Percentiles rank a stretch among this genome's conserved stretches.
phyloP scores from a whole-genome alignment of 192 early-diverging fungal genomes.

The Rhizophlyctis rosea region DNA sequence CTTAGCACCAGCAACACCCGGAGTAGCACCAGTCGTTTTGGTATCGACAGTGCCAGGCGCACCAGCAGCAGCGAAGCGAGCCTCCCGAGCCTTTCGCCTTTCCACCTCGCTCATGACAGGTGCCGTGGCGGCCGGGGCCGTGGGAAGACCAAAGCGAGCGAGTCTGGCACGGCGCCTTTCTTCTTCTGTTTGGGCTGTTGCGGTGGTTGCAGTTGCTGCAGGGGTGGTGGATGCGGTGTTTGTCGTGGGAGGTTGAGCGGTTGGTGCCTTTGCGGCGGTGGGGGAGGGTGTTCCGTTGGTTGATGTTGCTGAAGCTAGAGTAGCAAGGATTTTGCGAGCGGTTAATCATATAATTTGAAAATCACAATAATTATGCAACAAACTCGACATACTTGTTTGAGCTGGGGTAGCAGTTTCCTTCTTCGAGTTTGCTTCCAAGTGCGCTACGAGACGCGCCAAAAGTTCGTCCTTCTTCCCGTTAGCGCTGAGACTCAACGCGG shows the following conservation, averaged over 20 bases:
- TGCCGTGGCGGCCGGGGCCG: conserved; percentile 14
- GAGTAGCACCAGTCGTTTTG: not conserved
- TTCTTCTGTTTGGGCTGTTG: conserved; percentile 20
- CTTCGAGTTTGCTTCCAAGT: conserved; percentile 21
- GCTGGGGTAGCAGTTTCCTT: no score
- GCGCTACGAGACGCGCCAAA: conserved; percentile 55
- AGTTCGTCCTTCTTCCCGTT: conserved; percentile 68
- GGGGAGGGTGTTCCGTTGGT: no score
- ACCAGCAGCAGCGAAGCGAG: no score
- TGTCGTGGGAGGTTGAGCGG: not conserved
- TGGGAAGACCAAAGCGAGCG: conserved; percentile 51
- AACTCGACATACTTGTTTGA: no score
- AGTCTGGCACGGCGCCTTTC: conserved; percentile 53
- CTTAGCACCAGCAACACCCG: not conserved
- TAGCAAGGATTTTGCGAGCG: no score
- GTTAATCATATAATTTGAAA: no score
- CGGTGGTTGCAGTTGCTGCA: not conserved
- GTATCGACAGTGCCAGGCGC: not conserved
- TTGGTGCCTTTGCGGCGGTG: no score
- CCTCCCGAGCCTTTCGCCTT: not conserved
- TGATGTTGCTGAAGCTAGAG: no score
- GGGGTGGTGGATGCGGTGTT: not conserved
- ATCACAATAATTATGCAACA: no score
- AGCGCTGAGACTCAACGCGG: conserved; percentile 49
- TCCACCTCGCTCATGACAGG: conserved; percentile 13